Percentiles rank a stretch among this genome's conserved stretches.
phyloP scores from a whole-genome alignment of 352 stramenopile genomes.

The Globisporangium abappressorium region DNA sequence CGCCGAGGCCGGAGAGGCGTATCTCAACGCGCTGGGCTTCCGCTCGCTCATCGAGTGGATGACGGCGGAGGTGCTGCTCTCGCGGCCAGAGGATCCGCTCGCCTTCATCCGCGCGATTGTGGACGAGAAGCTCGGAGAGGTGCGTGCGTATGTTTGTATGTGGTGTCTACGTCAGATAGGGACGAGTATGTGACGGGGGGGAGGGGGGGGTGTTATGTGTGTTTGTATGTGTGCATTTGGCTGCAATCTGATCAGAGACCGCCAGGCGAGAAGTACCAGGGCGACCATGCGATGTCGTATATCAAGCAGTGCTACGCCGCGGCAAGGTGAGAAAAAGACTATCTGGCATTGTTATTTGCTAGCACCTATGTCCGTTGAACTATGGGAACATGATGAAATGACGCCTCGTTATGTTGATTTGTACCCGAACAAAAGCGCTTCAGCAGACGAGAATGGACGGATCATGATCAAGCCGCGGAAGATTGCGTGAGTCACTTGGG shows the following conservation, averaged over 20 bases:
- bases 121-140: slow-evolving; percentile 81
- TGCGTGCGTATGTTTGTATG: slow-evolving; percentile 12
- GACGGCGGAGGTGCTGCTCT: slow-evolving; percentile 84
- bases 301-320: slow-evolving; percentile 89
- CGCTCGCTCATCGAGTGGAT: slow-evolving; percentile 90
- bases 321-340: slow-evolving; percentile 40
- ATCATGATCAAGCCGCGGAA: slow-evolving; percentile 72
- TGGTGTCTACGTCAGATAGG: background rate
- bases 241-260: slow-evolving; percentile 20
- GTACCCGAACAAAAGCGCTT: slow-evolving; percentile 39
- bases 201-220: background rate
- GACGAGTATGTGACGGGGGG: background rate
- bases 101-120: slow-evolving; percentile 74
- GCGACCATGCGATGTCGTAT: slow-evolving; percentile 75
- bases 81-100: slow-evolving; percentile 84
- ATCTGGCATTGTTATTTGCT: too few species aligned
- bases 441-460: slow-evolving; percentile 78
- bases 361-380: too few species aligned
- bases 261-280: slow-evolving; percentile 65
- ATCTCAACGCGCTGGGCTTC: slow-evolving; percentile 88
- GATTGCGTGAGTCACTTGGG: slow-evolving; percentile 33
- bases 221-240: too few species aligned
- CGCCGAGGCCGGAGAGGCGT: slow-evolving; percentile 76
- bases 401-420: too few species aligned
- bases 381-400: too few species aligned